Evolutionary conservation across 768 basidiomycete genomes (phyloP).

Genomic region (Boletus bicolor): DNA sequence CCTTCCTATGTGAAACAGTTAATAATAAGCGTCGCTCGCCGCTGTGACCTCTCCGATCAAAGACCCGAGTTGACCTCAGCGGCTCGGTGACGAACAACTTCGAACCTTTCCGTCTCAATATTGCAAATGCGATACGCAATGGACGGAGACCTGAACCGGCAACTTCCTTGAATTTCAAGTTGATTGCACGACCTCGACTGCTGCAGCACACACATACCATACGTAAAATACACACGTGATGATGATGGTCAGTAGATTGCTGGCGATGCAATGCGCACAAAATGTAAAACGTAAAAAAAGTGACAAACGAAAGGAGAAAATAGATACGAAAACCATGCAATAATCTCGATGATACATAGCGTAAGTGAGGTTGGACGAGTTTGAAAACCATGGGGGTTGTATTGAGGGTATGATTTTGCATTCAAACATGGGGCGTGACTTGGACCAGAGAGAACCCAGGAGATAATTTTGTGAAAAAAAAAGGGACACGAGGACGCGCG

Average conservation of each 20-base stretch:
- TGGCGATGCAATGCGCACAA: conserved; percentile 6
- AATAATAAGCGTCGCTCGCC: too few species aligned
- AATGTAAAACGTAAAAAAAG: background rate
- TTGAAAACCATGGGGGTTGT: conserved; percentile 3
- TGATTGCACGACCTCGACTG: too few species aligned
- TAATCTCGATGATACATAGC: conserved; percentile 31
- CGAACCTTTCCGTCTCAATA: too few species aligned
- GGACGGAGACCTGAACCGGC: too few species aligned
- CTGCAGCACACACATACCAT: background rate
- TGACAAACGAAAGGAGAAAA: background rate
- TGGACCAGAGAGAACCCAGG: conserved; percentile 1
- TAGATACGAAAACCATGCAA: conserved; percentile 18
- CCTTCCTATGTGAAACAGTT: too few species aligned
- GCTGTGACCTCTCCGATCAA: too few species aligned
- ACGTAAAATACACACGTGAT: background rate
- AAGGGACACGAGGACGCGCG: background rate
- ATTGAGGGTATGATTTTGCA: conserved; percentile 21
- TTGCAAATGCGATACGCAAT: too few species aligned
- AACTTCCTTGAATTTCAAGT: background rate
- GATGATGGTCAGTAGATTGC: conserved; percentile 18
- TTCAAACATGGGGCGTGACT: conserved; percentile 2
- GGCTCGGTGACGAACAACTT: too few species aligned
- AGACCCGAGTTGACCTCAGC: too few species aligned
- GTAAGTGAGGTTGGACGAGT: conserved; percentile 18
- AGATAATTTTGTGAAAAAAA: background rate